Conservation (phyloP, 2,329 filamentous ascomycete species). For the Arthrinium puccinioides region DNA sequence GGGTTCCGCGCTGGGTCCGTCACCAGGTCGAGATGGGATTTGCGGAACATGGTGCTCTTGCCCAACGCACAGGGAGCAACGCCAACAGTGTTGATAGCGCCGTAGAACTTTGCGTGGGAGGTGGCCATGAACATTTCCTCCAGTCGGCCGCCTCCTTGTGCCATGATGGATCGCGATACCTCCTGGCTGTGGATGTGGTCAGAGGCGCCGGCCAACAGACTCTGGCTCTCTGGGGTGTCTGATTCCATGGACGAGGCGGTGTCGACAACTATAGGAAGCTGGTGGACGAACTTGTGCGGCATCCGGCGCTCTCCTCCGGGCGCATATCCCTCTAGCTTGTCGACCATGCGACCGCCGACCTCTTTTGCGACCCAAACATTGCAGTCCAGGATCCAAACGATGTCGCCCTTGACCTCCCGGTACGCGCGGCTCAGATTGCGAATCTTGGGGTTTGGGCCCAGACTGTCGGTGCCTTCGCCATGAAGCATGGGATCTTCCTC, state of each 20-base stretch:
- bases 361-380: constrained; percentile 86
- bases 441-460: constrained; percentile 98
- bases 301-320: constrained; percentile 37
- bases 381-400: constrained; percentile 93
- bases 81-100: constrained; percentile 87
- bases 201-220: constrained; percentile 25
- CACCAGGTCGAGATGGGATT: constrained; percentile 76
- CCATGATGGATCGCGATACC: constrained; percentile 16
- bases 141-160: constrained; percentile 66
- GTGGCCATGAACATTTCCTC: constrained; percentile 95
- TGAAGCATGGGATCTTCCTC: constrained; percentile 69
- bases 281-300: constrained; percentile 89
- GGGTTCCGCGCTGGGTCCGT: constrained; percentile 43
- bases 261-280: constrained; percentile 86
- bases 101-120: constrained; percentile 94
- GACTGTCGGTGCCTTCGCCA: constrained; percentile 38
- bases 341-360: constrained; percentile 81
- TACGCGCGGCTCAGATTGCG: constrained; percentile 93
- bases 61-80: constrained; percentile 91
- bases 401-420: constrained; percentile 75
- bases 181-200: constrained; percentile 22
- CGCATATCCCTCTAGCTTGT: constrained; percentile 67
- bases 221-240: constrained; percentile 17
- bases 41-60: constrained; percentile 98
- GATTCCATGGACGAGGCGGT: constrained; percentile 33